A percentile compares a stretch with the other conserved stretches of the same genome.
Conservation (phyloP, 75 land plant genomes). For the Pinus taeda region DNA sequence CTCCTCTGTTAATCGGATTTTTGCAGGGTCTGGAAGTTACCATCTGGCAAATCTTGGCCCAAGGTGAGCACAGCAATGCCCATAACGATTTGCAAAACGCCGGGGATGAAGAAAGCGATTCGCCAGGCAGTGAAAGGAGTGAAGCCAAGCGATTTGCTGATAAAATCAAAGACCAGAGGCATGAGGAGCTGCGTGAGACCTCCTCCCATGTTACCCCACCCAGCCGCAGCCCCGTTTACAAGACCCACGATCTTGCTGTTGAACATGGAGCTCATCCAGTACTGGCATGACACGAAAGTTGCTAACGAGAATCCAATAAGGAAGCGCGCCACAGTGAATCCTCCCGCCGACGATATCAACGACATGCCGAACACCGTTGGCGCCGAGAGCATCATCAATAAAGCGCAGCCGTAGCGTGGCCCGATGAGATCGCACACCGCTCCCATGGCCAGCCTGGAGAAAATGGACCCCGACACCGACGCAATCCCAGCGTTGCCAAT, state of each 20-base stretch:
- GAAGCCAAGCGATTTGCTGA: constrained; percentile 15
- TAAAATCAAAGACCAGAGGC: constrained; percentile 48
- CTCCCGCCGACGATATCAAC: no score
- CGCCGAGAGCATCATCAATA: no score
- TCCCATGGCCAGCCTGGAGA: no score
- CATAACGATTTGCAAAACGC: constrained; percentile 35
- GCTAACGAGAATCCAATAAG: no score
- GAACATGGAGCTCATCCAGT: constrained; percentile 93
- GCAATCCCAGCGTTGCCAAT: no score
- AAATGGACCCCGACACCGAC: no score
- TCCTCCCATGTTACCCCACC: constrained; percentile 87
- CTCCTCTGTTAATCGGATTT: constrained; percentile 54
- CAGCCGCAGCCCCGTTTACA: constrained; percentile 69
- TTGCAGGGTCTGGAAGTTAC: constrained; percentile 37
- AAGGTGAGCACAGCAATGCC: constrained; percentile 41
- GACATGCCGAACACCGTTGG: no score
- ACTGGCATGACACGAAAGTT: no score
- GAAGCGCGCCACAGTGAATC: no score
- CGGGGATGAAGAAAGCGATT: constrained; percentile 74
- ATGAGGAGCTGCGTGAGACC: constrained; percentile 74
- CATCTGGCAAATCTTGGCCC: constrained; percentile 68
- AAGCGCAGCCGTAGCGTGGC: no score
- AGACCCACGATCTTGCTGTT: constrained; percentile 49
- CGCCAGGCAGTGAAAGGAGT: constrained; percentile 64
- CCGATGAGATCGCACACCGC: no score